Evolutionary conservation across 208 protist species (phyloP).

Genomic region (Acanthamoeba castellanii): DNA sequence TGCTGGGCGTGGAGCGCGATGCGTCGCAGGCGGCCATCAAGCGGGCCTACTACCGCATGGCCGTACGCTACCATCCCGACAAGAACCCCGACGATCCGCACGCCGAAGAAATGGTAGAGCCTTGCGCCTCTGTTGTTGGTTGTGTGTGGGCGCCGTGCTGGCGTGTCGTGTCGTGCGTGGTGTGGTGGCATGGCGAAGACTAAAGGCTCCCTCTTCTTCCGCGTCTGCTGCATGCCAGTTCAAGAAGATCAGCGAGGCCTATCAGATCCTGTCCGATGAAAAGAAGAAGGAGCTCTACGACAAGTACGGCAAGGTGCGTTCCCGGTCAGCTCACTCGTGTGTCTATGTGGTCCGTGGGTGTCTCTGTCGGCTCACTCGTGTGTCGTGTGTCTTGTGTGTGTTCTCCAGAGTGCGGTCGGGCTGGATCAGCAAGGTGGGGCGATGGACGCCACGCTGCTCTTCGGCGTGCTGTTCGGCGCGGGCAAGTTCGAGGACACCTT

Average conservation of each 20-base stretch:
- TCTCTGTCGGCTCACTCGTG: background rate
- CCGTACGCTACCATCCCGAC: conserved; percentile 83
- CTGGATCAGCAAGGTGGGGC: background rate
- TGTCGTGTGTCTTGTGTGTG: background rate
- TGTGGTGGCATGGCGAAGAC: too few relatives aligned
- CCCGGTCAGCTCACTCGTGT: background rate
- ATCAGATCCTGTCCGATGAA: conserved; percentile 79
- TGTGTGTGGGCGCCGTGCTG: too few relatives aligned
- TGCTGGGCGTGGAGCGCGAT: conserved; percentile 75
- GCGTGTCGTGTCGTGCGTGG: too few relatives aligned
- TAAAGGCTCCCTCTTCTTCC: background rate
- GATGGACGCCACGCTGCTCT: conserved; percentile 27
- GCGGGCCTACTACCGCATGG: conserved; percentile 83
- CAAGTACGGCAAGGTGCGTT: conserved; percentile 77
- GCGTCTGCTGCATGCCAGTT: conserved; percentile 60
- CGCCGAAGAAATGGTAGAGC: conserved; percentile 43
- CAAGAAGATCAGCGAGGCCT: conserved; percentile 82
- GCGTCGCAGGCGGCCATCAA: conserved; percentile 80
- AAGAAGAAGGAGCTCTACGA: conserved; percentile 80
- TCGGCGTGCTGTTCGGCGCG: conserved; percentile 16
- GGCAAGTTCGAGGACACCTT: conserved; percentile 66
- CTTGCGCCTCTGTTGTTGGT: background rate
- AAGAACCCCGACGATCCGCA: conserved; percentile 78
- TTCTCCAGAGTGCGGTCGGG: background rate
- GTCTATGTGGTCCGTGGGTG: background rate